Base-by-base conservation (phyloP, 2,329 filamentous ascomycete genomes). In the Balansia obtecta region DNA sequence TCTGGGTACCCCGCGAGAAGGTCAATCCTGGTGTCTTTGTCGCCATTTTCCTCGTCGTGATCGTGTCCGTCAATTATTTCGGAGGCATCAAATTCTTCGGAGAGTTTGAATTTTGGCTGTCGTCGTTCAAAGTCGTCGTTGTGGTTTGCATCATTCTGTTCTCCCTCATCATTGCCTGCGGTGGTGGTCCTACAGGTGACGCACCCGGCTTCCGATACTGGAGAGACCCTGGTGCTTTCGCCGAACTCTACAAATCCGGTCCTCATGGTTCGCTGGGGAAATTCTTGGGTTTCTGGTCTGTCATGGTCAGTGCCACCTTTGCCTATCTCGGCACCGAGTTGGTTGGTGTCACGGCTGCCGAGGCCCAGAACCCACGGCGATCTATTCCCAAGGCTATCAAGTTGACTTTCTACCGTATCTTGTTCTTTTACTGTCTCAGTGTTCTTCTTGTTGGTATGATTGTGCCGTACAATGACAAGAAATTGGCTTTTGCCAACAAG, bases 11-110 rank as follows among this genome's bases (percentile, higher is more conserved):
- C 1, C 68, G 77, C 30, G 76, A 85, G 0, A 71, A 68, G 43
- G 73, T 91, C 50, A 90, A 91, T 60, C 82, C 86, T 0, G 87
- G 85, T 47, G 85, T 91, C 12, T 93, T 82, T 69, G 89, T 94
- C 50, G 76, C 87, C 39, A 74, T 86, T 46, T 82, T 86, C 67
- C 68, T 86, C 4, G 69, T 84, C 27, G 54, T 68, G 48, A 84
- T 86, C 57, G 58, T 85, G 51, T 65, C 63, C 56, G 83, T 86
- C 71, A 87, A 86, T 63, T 83, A 85, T 53, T 55, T 68, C 41
- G 61, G 60, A 22, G 72, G 85, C 48, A 81, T 90, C 62, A 71
- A 69, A 20, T 82, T 84, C 67, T 85, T 85, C 45, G 82, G 82
- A 53, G 81, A 85, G 60, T 74, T 79, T 54, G 76, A 79, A 57